Conservation (phyloP, 495 filamentous ascomycete genomes). For the Lindgomyces ingoldianus region DNA sequence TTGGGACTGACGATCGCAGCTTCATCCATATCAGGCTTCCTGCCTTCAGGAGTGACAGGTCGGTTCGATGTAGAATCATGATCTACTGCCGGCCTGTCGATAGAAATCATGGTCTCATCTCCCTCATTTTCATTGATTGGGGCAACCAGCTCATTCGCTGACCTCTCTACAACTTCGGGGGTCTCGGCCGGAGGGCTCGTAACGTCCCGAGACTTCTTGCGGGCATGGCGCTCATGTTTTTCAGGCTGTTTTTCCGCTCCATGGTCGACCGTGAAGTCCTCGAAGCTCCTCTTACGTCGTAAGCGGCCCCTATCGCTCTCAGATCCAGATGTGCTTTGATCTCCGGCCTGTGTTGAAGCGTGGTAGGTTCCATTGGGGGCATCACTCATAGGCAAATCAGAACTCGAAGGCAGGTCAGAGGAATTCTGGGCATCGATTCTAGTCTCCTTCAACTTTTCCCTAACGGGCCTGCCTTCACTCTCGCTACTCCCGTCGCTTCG, state of each 20-base stretch:
- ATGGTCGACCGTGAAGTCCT: constrained; percentile 38
- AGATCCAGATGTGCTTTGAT: constrained; percentile 26
- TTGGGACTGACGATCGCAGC: constrained; percentile 32
- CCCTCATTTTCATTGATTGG: constrained; percentile 21
- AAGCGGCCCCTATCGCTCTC: constrained; percentile 46
- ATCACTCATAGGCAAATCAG: constrained; percentile 26
- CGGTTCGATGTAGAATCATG: constrained; percentile 2
- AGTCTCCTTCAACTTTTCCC: constrained; percentile 64
- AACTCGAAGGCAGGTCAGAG: constrained; percentile 14
- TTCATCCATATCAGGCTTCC: constrained; percentile 9
- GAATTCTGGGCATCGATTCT: constrained; percentile 51
- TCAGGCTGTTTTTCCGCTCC: constrained; percentile 9
- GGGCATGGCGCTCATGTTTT: constrained; percentile 34
- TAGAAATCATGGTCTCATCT: constrained; percentile 19
- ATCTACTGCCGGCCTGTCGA: background rate
- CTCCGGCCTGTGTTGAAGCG: background rate
- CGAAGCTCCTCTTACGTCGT: constrained; percentile 58
- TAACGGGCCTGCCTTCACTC: constrained; percentile 57
- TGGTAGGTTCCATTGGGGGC: constrained; percentile 24
- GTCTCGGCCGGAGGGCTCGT: constrained; percentile 12
- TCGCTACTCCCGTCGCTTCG: constrained; percentile 35
- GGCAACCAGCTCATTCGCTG: constrained; percentile 27
- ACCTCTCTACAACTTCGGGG: constrained; percentile 24
- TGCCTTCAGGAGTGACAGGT: constrained; percentile 8
- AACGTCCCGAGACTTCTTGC: constrained; percentile 46